Evolutionary conservation across 1,284 basidiomycete species (phyloP).

Genomic region (Coniferiporia sulphurascens): DNA sequence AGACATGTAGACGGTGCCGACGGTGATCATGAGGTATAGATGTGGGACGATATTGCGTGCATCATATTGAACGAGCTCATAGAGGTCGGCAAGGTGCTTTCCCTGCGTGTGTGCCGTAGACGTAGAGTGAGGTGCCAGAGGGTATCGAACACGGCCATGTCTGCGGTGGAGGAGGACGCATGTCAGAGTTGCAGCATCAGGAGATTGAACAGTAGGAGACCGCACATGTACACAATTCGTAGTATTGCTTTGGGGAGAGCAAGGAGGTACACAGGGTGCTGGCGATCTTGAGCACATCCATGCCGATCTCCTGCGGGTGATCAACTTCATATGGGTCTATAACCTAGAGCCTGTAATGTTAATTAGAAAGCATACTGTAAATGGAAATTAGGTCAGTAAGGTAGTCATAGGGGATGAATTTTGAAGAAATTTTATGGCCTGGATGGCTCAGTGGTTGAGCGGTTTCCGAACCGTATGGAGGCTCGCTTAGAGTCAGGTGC

Average conservation of each 20-base stretch:
- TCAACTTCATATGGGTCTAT: conserved; percentile 82
- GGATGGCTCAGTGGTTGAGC: too few relatives aligned
- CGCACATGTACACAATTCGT: too few relatives aligned
- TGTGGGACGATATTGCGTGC: conserved; percentile 92
- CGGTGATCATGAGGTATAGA: conserved; percentile 96
- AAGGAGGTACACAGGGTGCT: too few relatives aligned
- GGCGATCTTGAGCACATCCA: conserved; percentile 96
- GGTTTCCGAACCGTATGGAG: background rate
- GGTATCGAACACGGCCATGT: conserved; percentile 96
- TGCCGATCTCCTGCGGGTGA: conserved; percentile 72
- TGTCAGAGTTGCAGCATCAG: too few relatives aligned
- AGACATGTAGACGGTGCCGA: conserved; percentile 35
- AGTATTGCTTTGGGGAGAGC: too few relatives aligned
- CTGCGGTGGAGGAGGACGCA: conserved; percentile 40
- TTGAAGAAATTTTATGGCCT: too few relatives aligned
- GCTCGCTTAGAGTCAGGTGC: too few relatives aligned
- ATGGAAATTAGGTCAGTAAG: too few relatives aligned
- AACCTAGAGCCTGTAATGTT: conserved; percentile 54
- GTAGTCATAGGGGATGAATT: too few relatives aligned
- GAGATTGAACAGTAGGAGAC: too few relatives aligned
- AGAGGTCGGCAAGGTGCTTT: conserved; percentile 92
- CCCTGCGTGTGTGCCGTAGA: conserved; percentile 89
- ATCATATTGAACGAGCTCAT: conserved; percentile 96
- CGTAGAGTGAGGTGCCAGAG: conserved; percentile 40
- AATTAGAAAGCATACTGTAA: too few relatives aligned